Conservation (phyloP, 2,329 filamentous ascomycete species). For the Neophaeococcomyces aloes region DNA sequence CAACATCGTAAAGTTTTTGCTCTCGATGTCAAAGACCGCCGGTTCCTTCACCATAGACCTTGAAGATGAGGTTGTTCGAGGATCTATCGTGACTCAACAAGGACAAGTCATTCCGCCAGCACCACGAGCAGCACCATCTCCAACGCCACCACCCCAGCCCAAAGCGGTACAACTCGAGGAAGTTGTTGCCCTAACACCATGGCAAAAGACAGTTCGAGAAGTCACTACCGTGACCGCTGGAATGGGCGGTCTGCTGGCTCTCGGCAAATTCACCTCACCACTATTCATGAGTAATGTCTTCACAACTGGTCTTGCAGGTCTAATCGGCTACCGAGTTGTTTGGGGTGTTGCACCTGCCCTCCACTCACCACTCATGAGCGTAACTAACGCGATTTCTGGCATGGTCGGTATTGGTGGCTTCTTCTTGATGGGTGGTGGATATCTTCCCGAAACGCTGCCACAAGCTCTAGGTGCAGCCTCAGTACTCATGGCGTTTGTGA, state of each 20-base stretch:
- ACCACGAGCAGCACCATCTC: constrained; percentile 55
- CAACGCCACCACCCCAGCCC: constrained; percentile 38
- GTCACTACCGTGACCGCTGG: constrained; percentile 64
- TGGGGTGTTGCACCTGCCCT: constrained; percentile 78
- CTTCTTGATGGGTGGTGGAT: constrained; percentile 79
- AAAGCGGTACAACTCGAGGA: constrained; percentile 43
- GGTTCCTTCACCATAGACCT: constrained; percentile 73
- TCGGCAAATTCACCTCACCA: constrained; percentile 72
- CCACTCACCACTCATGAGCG: constrained; percentile 83
- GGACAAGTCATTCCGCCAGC: constrained; percentile 67
- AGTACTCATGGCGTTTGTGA: constrained; percentile 76
- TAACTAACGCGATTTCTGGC: constrained; percentile 80
- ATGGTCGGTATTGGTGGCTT: constrained; percentile 84
- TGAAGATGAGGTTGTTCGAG: constrained; percentile 73
- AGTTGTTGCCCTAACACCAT: constrained; percentile 62
- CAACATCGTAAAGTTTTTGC: constrained; percentile 79
- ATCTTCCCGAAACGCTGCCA: constrained; percentile 64
- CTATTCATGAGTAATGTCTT: constrained; percentile 83
- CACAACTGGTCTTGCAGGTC: constrained; percentile 69
- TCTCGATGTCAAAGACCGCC: constrained; percentile 69
- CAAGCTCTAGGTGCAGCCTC: constrained; percentile 68
- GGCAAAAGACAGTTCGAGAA: constrained; percentile 67
- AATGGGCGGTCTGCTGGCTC: constrained; percentile 62
- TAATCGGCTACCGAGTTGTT: constrained; percentile 79
- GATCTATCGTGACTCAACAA: constrained; percentile 69